Evolutionary conservation across 345 rosid genomes (phyloP), one percentile per base, ranked within the genome.

Genomic region (Moricandia arvensis): DNA sequence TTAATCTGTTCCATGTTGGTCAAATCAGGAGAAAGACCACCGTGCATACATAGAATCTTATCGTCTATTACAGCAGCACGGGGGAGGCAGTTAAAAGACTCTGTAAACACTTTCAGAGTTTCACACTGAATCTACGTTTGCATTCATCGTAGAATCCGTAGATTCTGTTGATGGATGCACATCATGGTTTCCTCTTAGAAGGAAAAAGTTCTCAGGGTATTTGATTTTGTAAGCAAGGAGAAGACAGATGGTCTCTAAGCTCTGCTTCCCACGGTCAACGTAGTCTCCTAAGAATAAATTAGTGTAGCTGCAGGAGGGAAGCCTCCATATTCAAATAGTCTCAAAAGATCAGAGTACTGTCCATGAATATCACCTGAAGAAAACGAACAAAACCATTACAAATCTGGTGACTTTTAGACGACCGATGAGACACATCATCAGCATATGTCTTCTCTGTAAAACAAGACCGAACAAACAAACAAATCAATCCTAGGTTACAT

Each of bases 91-190:
- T 93, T 90, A 62, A 93, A 93, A 81, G 91, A 90, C 35, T 90
- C 96, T 2, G 98, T 89, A 73, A 93, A 93, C 1, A 82, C 85
- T 81, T 81, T 93, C 98, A 93, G 21, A 93, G 72, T 57, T 87
- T 86, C 64, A 93, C 90, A 81, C 85, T 89, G 80, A 90, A 93
- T 59, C 98, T 81, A 6, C 97, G 87, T 73, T 93, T 93, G 72
- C 98, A 93, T 80, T 93, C 98, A 68, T 93, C 98, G 69, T 93
- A 93, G 83, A 93, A 93, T 45, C 98, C 96, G 68, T 90, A 93
- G 81, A 93, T 90, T 53, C 97, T 87, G 80, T 93, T 93, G 72
- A 93, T 90, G 9, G 95, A 90, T 9, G 98, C 96, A 79, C 95
- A 89, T 93, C 98, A 53, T 93, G 98, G 80, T 93, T 93, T 81